Evolutionary conservation across 108 stramenopile genomes (phyloP).

Genomic region (Nitzschia sp.): DNA sequence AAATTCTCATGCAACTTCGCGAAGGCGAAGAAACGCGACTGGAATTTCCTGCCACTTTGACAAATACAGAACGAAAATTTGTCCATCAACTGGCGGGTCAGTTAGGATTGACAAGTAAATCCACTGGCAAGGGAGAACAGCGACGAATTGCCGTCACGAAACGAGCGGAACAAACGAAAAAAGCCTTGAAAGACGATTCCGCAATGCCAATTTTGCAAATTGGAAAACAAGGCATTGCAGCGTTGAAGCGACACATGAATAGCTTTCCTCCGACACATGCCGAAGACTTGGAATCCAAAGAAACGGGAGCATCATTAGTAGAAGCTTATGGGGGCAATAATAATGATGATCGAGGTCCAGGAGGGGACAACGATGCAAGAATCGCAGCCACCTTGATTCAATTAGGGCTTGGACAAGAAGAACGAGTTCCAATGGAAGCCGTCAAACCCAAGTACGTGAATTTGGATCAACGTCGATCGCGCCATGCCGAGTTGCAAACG

Average conservation of each 20-base stretch:
- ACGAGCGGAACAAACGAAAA: slow-evolving; percentile 14
- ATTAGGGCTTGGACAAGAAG: slow-evolving; percentile 15
- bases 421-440: background rate
- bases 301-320: slow-evolving; percentile 62
- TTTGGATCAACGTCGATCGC: slow-evolving; percentile 7
- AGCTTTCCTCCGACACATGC: slow-evolving; percentile 45
- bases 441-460: slow-evolving; percentile 19
- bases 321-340: slow-evolving; percentile 18
- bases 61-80: slow-evolving; percentile 82
- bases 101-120: slow-evolving; percentile 67
- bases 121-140: slow-evolving; percentile 63
- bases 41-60: slow-evolving; percentile 62
- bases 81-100: slow-evolving; percentile 61
- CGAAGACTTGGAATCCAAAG: slow-evolving; percentile 52
- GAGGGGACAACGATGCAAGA: slow-evolving; percentile 6
- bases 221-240: slow-evolving; percentile 41
- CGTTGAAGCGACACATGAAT: slow-evolving; percentile 42
- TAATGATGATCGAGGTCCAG: background rate
- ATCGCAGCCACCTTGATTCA: slow-evolving; percentile 22
- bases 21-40: slow-evolving; percentile 44
- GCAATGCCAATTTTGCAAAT: slow-evolving; percentile 34
- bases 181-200: background rate
- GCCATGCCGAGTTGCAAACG: slow-evolving; percentile 22
- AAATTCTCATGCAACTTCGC: slow-evolving; percentile 51
- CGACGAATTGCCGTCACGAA: slow-evolving; percentile 60